These are phyloP conservation scores for Paramecium octaurelia DNA, from an alignment of 73 alveolate species.

Conservation along the genomic window DNA sequence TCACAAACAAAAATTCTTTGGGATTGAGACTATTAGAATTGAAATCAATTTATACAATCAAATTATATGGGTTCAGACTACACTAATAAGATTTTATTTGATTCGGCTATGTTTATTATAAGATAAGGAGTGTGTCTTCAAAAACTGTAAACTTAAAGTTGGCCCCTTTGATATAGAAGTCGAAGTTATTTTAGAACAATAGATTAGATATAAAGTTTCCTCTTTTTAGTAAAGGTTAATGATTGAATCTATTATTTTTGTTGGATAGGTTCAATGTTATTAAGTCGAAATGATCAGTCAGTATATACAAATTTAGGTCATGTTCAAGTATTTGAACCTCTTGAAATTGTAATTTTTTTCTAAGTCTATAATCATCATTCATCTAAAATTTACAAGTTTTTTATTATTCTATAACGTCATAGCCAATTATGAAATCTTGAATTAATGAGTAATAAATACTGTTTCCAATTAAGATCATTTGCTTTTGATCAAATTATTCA, in stretches of 20 bases:
- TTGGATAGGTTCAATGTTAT: neutral
- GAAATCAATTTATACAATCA: neutral
- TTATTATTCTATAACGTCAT: neutral
- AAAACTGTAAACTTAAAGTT: neutral
- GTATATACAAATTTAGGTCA: neutral
- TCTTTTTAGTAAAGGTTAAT: neutral
- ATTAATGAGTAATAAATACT: neutral
- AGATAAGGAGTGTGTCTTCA: neutral
- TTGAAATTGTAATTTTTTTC: neutral
- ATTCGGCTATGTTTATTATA: neutral
- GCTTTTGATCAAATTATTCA: neutral
- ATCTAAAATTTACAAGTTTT: neutral
- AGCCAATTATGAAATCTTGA: neutral
- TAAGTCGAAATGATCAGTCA: neutral
- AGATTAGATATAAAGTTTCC: neutral
- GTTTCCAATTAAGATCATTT: neutral
- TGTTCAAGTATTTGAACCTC: neutral
- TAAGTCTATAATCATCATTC: neutral
- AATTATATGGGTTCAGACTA: neutral
- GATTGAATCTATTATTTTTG: neutral
- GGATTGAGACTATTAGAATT: neutral
- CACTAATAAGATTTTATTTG: neutral
- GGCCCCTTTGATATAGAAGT: neutral
- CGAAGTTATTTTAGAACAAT: neutral
- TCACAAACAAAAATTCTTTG: neutral